phyloP scores from a whole-genome alignment of 495 filamentous ascomycete species.

The Articulospora tetracladia region DNA sequence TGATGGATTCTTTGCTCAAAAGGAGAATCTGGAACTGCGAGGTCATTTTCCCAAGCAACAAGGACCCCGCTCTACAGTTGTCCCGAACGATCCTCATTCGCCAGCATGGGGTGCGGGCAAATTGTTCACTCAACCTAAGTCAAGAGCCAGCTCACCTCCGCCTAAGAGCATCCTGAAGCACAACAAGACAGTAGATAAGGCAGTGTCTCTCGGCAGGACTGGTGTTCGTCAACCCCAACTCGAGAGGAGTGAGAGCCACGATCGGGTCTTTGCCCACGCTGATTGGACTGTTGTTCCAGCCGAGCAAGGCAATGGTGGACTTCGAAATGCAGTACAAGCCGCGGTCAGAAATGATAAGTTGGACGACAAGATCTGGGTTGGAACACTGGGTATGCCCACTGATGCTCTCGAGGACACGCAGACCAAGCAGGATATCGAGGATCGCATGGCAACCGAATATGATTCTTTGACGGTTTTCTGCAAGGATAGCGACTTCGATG shows the following conservation, averaged over 20 bases:
- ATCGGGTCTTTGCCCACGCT: slow-evolving; percentile 61
- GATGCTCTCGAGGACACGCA: slow-evolving; percentile 66
- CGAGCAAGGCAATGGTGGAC: slow-evolving; percentile 85
- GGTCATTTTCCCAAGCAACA: slow-evolving; percentile 36
- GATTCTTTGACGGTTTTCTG: slow-evolving; percentile 78
- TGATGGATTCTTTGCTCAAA: slow-evolving; percentile 61
- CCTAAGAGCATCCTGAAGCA: slow-evolving; percentile 69
- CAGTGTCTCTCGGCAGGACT: slow-evolving; percentile 41
- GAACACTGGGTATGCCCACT: slow-evolving; percentile 87
- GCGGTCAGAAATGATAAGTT: slow-evolving; percentile 60
- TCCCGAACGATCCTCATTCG: slow-evolving; percentile 59
- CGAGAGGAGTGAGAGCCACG: slow-evolving; percentile 46
- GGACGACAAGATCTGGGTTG: slow-evolving; percentile 77
- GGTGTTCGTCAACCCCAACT: slow-evolving; percentile 42
- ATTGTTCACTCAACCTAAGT: slow-evolving; percentile 69
- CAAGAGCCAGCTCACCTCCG: slow-evolving; percentile 61
- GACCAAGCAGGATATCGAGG: slow-evolving; percentile 73
- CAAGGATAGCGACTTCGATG: slow-evolving; percentile 84
- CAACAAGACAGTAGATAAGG: slow-evolving; percentile 47
- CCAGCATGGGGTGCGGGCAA: slow-evolving; percentile 67
- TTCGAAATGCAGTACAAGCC: slow-evolving; percentile 81
- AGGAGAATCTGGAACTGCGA: slow-evolving; percentile 43
- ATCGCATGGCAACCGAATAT: slow-evolving; percentile 71
- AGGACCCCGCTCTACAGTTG: slow-evolving; percentile 27
- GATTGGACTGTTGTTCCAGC: slow-evolving; percentile 81